Percentiles rank a stretch among this genome's conserved stretches.
Evolutionary conservation across 1,284 basidiomycete species (phyloP).

Genomic region (Ustilago loliicola): DNA sequence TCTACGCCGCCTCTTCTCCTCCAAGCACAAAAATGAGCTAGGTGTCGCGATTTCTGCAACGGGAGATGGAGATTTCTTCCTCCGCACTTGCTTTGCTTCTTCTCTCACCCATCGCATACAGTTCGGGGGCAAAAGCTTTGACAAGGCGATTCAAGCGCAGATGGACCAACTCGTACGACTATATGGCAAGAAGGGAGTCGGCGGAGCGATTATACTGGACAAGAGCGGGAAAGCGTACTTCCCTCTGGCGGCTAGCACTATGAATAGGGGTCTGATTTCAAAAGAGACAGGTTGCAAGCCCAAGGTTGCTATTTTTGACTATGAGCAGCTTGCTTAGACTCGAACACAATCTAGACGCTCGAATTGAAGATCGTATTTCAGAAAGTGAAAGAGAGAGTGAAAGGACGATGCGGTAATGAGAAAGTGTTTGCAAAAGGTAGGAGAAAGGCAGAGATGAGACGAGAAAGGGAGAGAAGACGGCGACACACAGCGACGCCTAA

Average conservation of each 20-base stretch:
- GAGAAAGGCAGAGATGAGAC: not conserved
- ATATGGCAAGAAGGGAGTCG: slow-evolving; percentile 77
- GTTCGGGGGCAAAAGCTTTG: slow-evolving; percentile 71
- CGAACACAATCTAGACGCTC: not conserved
- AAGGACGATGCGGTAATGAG: too few species aligned
- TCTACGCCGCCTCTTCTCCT: not conserved
- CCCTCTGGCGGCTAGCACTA: slow-evolving; percentile 78
- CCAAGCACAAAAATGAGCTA: slow-evolving; percentile 13
- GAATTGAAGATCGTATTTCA: not conserved
- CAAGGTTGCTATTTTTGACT: slow-evolving; percentile 81
- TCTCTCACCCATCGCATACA: slow-evolving; percentile 79
- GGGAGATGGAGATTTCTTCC: slow-evolving; percentile 86
- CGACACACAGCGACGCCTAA: not conserved
- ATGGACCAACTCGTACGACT: slow-evolving; percentile 76
- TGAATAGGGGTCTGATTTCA: slow-evolving; percentile 83
- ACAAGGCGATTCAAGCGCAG: slow-evolving; percentile 76
- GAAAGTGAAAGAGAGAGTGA: not conserved
- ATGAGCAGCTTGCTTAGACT: slow-evolving; percentile 73
- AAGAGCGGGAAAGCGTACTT: slow-evolving; percentile 75
- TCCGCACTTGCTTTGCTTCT: slow-evolving; percentile 78
- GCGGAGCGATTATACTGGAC: slow-evolving; percentile 78
- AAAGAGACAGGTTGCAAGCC: slow-evolving; percentile 76
- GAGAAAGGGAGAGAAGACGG: not conserved
- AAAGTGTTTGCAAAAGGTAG: not conserved
- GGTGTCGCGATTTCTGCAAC: slow-evolving; percentile 84